phyloP scores from a whole-genome alignment of 768 basidiomycete species.

The Nidularia sp. region DNA sequence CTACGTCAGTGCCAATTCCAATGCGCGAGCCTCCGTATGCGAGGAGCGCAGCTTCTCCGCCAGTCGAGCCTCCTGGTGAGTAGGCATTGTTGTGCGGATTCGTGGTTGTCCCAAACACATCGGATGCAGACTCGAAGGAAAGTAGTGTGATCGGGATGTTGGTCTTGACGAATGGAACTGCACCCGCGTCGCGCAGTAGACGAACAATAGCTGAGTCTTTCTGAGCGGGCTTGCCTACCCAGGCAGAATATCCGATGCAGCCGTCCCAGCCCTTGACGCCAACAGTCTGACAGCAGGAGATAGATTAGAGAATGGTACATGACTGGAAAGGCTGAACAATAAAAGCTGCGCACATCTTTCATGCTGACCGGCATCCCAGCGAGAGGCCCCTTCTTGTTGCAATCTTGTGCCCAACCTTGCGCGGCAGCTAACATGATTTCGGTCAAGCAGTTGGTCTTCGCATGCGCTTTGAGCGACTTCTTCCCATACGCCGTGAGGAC shows the following conservation, averaged over 20 bases:
- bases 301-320: neutral
- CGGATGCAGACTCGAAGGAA: constrained; percentile 53
- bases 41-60: constrained; percentile 64
- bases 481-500: constrained; percentile 43
- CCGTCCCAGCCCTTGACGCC: constrained; percentile 53
- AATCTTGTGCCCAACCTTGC: constrained; percentile 25
- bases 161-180: constrained; percentile 67
- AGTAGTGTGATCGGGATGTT: constrained; percentile 56
- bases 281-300: constrained; percentile 29
- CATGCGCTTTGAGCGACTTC: constrained; percentile 42
- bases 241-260: constrained; percentile 55
- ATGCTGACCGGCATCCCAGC: constrained; percentile 60
- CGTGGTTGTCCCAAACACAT: constrained; percentile 54
- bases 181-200: constrained; percentile 57
- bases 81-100: constrained; percentile 58
- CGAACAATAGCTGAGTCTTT: constrained; percentile 47
- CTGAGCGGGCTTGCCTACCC: constrained; percentile 37
- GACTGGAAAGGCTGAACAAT: constrained; percentile 1
- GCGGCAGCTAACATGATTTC: constrained; percentile 50
- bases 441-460: constrained; percentile 56
- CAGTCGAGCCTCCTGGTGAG: constrained; percentile 63
- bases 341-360: constrained; percentile 37
- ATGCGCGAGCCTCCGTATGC: constrained; percentile 57
- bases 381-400: constrained; percentile 35
- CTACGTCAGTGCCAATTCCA: constrained; percentile 69